Base-by-base conservation (phyloP, 2,329 filamentous ascomycete species). In the Sphaceloma murrayae region DNA sequence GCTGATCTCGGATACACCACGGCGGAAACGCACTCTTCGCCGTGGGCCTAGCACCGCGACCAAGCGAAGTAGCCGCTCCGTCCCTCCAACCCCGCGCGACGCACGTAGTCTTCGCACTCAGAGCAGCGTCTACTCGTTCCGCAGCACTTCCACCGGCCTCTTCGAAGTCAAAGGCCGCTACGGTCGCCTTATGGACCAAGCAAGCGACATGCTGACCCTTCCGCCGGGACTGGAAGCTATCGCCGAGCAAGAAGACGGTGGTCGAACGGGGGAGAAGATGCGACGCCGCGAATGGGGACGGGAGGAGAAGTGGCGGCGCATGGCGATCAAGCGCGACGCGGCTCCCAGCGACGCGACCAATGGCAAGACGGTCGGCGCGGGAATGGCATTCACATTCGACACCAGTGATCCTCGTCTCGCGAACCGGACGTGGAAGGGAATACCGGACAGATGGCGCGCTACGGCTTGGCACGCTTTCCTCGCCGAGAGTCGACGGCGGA, bases 401-500 rank as follows among this genome's bases (percentile, higher is more conserved):
- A 74, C 76, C 27, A 78, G 74, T 51, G 84, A 82, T 59, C 73
- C 83, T 4, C 72, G 95, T 61, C 69, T 98, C 32, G 80, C 94
- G 47, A 82, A 88, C 52, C 77, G 91, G 46, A 93, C 87, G 1
- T 98, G 91, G 91, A 98, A 98, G 61, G 91, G 91, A 21, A 94
- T 98, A 51, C 91, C 91, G 0, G 91, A 98, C 63, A 79, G 86
- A 50, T 98, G 91, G 91, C 82, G 91, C 42, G 77, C 82, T 22
- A 82, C 85, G 1, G 91, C 89, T 2, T 98, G 91, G 91, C 89
- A 89, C 66, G 86, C 87, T 3, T 98, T 98, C 59, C 73, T 98
- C 19, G 74, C 78, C 5, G 69, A 82, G 6, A 89, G 85, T 51
- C 86, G 87, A 24, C 79, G 75, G 56, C 75, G 72, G 49, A 70